Conservation (phyloP, 176 grass and related monocot species). For the Alopecurus myosuroides region DNA sequence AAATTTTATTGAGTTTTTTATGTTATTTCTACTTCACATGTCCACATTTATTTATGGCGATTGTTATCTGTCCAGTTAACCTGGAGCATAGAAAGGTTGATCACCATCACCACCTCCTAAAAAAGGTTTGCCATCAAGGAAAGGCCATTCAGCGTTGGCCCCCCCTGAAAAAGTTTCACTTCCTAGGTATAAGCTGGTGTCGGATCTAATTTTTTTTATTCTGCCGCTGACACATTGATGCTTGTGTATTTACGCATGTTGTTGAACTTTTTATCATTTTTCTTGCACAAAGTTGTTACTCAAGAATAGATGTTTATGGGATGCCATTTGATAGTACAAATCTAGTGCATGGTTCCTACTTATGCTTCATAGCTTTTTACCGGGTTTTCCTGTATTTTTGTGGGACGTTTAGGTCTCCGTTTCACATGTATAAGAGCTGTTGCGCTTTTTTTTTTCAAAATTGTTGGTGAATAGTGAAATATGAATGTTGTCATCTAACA, state of each 20-base stretch:
- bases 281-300: not conserved
- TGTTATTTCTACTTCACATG: not conserved
- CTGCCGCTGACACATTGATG: not conserved
- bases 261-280: not conserved
- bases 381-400: not conserved
- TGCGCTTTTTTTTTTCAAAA: not conserved
- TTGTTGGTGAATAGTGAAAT: too few relatives aligned
- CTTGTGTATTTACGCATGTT: conserved; percentile 8
- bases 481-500: too few relatives aligned
- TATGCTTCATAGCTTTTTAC: not conserved
- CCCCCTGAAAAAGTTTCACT: conserved; percentile 72
- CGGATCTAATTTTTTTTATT: not conserved
- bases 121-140: conserved; percentile 64
- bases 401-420: not conserved
- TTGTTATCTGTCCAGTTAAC: conserved; percentile 42
- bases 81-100: conserved; percentile 48
- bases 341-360: not conserved
- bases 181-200: conserved; percentile 37
- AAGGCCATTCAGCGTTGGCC: conserved; percentile 50
- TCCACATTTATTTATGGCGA: not conserved
- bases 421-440: not conserved
- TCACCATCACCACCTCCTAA: conserved; percentile 61
- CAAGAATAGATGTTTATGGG: not conserved
- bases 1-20: not conserved
- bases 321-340: not conserved